phyloP scores from a whole-genome alignment of 768 basidiomycete species.

The Russula sp. region DNA sequence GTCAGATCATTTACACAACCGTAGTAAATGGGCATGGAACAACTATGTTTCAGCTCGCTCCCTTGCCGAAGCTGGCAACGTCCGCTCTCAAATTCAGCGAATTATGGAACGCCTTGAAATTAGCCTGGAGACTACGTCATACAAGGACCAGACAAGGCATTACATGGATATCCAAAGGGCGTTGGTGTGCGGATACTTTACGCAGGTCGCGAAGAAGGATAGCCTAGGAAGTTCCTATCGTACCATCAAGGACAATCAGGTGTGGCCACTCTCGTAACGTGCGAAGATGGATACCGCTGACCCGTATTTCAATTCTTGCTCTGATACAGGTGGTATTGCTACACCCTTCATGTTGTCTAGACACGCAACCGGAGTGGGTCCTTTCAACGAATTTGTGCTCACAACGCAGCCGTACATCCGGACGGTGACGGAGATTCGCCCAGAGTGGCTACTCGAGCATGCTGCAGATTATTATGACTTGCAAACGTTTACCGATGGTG shows the following conservation, averaged over 20 bases:
- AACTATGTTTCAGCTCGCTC: slow-evolving; percentile 84
- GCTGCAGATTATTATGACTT: slow-evolving; percentile 70
- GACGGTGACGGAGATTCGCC: slow-evolving; percentile 80
- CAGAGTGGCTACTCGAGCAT: slow-evolving; percentile 78
- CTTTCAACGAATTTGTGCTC: slow-evolving; percentile 93
- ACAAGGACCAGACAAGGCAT: slow-evolving; percentile 52
- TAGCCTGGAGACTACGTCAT: slow-evolving; percentile 62
- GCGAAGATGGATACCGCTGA: not conserved
- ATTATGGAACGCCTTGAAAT: slow-evolving; percentile 90
- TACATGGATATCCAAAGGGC: slow-evolving; percentile 75
- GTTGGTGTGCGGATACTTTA: slow-evolving; percentile 92
- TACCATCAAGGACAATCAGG: slow-evolving; percentile 95
- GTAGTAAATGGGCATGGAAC: slow-evolving; percentile 84
- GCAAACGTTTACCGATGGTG: slow-evolving; percentile 58
- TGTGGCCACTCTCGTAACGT: slow-evolving; percentile 34
- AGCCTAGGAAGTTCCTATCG: slow-evolving; percentile 83
- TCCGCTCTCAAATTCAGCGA: slow-evolving; percentile 82
- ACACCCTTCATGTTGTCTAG: slow-evolving; percentile 86
- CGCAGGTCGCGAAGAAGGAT: slow-evolving; percentile 96
- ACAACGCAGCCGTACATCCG: slow-evolving; percentile 88
- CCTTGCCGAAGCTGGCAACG: slow-evolving; percentile 88
- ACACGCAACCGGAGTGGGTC: slow-evolving; percentile 88
- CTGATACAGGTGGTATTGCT: slow-evolving; percentile 56
- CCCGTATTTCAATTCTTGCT: slow-evolving; percentile 42
- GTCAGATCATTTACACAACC: slow-evolving; percentile 50